These are phyloP conservation scores for Rhizopogon roseolus DNA, from an alignment of 768 basidiomycete genomes.

Conservation along the genomic window DNA sequence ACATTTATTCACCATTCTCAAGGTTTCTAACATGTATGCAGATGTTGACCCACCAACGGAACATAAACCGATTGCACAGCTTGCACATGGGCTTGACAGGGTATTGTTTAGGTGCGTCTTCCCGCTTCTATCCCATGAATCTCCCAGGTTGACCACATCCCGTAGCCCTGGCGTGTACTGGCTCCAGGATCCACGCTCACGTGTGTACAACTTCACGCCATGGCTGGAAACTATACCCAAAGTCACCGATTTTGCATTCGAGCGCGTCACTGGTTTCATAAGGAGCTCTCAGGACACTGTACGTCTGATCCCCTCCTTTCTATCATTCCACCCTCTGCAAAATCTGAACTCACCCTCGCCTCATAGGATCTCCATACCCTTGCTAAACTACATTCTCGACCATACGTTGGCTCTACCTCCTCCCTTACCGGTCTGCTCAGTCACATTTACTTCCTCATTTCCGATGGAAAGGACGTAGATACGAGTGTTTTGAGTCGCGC, in stretches of 20 bases:
- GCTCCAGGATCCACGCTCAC: conserved; percentile 80
- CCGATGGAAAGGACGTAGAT: conserved; percentile 64
- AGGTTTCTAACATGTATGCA: conserved; percentile 21
- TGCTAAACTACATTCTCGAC: conserved; percentile 51
- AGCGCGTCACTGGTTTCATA: conserved; percentile 67
- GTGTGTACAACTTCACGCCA: conserved; percentile 80
- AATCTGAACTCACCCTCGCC: not conserved
- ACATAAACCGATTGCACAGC: conserved; percentile 53
- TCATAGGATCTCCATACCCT: conserved; percentile 60
- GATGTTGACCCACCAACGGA: conserved; percentile 39
- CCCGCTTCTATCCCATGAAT: not conserved
- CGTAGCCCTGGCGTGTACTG: conserved; percentile 83
- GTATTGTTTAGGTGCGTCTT: conserved; percentile 69
- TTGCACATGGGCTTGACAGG: conserved; percentile 64
- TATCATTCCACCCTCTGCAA: not conserved
- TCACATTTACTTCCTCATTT: conserved; percentile 87
- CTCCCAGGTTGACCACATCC: not conserved
- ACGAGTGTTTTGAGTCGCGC: conserved; percentile 51
- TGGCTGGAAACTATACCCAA: conserved; percentile 69
- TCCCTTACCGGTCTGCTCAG: conserved; percentile 79
- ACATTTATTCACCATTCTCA: conserved; percentile 5
- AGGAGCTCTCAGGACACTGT: conserved; percentile 77
- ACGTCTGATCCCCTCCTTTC: conserved; percentile 10
- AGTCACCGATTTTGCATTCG: conserved; percentile 82
- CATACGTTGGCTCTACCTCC: conserved; percentile 85